phyloP scores from a whole-genome alignment of 345 rosid species.

The Gossypium ekmanianum region DNA sequence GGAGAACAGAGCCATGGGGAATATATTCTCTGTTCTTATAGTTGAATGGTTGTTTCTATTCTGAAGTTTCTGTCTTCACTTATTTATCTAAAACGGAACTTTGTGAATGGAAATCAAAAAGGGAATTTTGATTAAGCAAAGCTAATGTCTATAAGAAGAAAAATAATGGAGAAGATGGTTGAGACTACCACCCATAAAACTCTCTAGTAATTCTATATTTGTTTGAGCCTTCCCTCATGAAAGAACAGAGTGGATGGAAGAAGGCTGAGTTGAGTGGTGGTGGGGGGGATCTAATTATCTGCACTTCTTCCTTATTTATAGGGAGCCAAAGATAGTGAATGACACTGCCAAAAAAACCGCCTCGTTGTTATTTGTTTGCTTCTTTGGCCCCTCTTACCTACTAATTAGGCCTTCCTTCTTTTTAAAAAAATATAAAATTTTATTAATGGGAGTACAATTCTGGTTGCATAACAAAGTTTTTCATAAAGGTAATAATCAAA shows the following conservation, averaged over 20 bases:
- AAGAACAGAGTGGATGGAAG: conserved; percentile 14
- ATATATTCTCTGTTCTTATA: conserved; percentile 3
- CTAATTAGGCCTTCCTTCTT: neutral
- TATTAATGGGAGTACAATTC: neutral
- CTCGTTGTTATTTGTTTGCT: neutral
- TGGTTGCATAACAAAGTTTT: neutral
- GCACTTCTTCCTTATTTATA: conserved; percentile 23
- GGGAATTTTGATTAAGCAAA: neutral
- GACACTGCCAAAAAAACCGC: neutral
- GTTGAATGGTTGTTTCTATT: neutral
- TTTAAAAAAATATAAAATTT: neutral
- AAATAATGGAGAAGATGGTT: neutral
- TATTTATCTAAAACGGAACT: neutral
- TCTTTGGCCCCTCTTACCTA: conserved; percentile 6
- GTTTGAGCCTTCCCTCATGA: neutral
- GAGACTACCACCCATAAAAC: conserved; percentile 17
- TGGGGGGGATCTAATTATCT: conserved; percentile 26
- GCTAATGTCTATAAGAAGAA: conserved; percentile 5
- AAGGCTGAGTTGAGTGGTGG: neutral
- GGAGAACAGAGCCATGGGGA: conserved; percentile 21
- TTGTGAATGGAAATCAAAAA: no score
- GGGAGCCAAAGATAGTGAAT: neutral
- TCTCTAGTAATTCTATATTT: neutral
- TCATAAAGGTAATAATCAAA: neutral
- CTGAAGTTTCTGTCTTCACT: neutral